Percentiles rank a stretch among this genome's conserved stretches.
phyloP scores from a whole-genome alignment of 192 early-diverging fungal genomes.

The Powellomyces hirtus region DNA sequence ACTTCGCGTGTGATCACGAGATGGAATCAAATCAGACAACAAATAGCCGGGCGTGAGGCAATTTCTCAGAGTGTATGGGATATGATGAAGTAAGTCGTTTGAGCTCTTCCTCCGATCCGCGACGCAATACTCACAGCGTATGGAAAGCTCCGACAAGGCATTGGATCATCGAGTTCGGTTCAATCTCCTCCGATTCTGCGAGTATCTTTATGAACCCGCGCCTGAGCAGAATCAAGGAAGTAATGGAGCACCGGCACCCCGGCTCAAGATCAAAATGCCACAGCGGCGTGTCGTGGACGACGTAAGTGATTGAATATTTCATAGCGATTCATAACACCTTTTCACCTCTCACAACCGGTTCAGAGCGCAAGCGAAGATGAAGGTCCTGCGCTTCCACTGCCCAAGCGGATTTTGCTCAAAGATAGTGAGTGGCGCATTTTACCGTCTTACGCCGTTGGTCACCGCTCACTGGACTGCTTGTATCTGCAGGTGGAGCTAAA shows the following conservation, averaged over 20 bases:
- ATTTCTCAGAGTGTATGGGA: slow-evolving; percentile 15
- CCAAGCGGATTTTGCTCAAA: slow-evolving; percentile 6
- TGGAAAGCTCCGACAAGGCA: slow-evolving; percentile 2
- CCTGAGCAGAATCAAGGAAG: slow-evolving; percentile 6
- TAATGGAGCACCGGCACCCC: slow-evolving; percentile 18
- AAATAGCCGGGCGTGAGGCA: neutral
- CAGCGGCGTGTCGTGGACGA: slow-evolving; percentile 13
- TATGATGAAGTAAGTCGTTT: too few species aligned
- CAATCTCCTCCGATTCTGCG: slow-evolving; percentile 61
- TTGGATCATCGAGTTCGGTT: slow-evolving; percentile 59
- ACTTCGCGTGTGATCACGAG: neutral
- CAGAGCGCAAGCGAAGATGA: slow-evolving; percentile 29
- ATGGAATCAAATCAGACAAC: slow-evolving; percentile 1
- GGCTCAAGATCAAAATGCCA: slow-evolving; percentile 54
- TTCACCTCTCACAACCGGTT: too few species aligned
- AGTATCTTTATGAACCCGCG: slow-evolving; percentile 62
- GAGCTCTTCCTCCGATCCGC: too few species aligned
- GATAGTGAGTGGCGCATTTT: neutral
- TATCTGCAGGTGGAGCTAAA: neutral
- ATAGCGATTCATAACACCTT: too few species aligned
- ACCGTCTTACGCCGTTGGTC: too few species aligned
- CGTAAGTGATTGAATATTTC: too few species aligned
- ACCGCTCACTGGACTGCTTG: neutral
- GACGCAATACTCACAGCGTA: too few species aligned
- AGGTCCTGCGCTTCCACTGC: neutral